Evolutionary conservation across 2,329 filamentous ascomycete species (phyloP), one percentile per base, ranked within the genome.

Genomic region (Neofusicoccum sp.): DNA sequence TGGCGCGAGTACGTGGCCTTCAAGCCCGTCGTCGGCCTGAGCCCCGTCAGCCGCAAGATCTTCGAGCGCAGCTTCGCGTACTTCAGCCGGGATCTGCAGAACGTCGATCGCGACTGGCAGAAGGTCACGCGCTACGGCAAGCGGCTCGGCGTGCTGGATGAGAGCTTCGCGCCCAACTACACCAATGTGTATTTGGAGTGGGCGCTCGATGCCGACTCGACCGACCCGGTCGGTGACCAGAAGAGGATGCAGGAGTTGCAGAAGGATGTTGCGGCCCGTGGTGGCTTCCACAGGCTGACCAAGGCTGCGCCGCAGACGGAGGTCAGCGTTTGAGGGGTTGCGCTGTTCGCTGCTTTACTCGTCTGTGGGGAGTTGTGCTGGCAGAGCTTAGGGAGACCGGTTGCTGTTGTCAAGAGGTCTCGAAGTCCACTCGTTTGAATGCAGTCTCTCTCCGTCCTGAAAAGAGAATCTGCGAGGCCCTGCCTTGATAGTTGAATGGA

Each of bases 71-170:
- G 86, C 67, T 92, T 85, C 68, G 88, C 89, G 20, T 91, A 91
- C 80, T 89, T 91, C 73, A 89, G 85, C 62, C 82, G 82, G 65
- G 88, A 91, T 66, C 70, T 91, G 65, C 88, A 89, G 83, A 92
- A 92, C 66, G 89, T 92, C 5, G 66, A 74, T 58, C 84, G 89
- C 49, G 89, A 92, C 76, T 92, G 89, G 89, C 75, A 81, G 61
- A 91, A 92, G 80, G 89, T 91, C 9, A 91, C 89, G 47, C 81
- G 80, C 64, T 92, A 92, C 70, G 89, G 89, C 33, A 90, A 91
- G 80, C 80, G 89, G 3, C 80, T 92, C 2, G 86, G 84, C 3
- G 86, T 92, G 26, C 70, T 92, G 61, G 79, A 82, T n/a, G 78
- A 79, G 14, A 73, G 70, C 65, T 92, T 91, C 68, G 73, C 76